phyloP scores from a whole-genome alignment of 1,139 yeast genomes.

The Scheffersomyces illinoinensis region DNA sequence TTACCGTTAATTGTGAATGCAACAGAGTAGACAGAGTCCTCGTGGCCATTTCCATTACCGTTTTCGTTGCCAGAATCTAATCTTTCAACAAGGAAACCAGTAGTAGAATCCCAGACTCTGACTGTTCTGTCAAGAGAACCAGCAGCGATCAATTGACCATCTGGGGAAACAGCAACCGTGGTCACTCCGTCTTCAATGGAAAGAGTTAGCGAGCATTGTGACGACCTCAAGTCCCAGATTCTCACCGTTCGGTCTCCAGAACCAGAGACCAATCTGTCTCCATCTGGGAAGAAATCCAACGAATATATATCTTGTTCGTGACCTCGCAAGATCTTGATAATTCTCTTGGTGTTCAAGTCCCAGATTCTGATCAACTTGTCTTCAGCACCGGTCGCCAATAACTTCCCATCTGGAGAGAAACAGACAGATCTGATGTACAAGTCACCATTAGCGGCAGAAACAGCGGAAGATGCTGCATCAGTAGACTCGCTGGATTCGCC shows the following conservation, averaged over 20 bases:
- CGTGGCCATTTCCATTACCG: constrained; percentile 77
- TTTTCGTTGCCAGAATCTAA: constrained; percentile 85
- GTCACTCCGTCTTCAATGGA: constrained; percentile 98
- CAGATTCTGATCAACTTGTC: constrained; percentile 95
- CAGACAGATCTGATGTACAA: constrained; percentile 93
- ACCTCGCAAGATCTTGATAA: constrained; percentile 85
- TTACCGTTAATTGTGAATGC: constrained; percentile 91
- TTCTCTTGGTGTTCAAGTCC: constrained; percentile 88
- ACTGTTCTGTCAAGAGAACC: constrained; percentile 96
- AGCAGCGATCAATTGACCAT: constrained; percentile 92
- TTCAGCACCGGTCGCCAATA: constrained; percentile 96
- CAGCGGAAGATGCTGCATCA: constrained; percentile 25
- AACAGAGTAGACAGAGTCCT: constrained; percentile 94
- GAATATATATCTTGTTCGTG: constrained; percentile 98
- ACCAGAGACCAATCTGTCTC: constrained; percentile 91
- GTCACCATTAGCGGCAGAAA: constrained; percentile 65
- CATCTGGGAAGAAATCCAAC: constrained; percentile 93
- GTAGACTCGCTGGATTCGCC: constrained; percentile 16
- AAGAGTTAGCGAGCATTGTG: constrained; percentile 86
- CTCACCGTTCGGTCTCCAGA: constrained; percentile 96
- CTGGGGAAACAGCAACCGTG: constrained; percentile 96
- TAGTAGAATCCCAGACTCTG: constrained; percentile 94
- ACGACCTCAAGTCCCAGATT: constrained; percentile 93
- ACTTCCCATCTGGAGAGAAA: constrained; percentile 95
- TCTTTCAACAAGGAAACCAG: constrained; percentile 91